Conservation (phyloP, 257 asterid genomes). For the Solanum chiquidenum region DNA sequence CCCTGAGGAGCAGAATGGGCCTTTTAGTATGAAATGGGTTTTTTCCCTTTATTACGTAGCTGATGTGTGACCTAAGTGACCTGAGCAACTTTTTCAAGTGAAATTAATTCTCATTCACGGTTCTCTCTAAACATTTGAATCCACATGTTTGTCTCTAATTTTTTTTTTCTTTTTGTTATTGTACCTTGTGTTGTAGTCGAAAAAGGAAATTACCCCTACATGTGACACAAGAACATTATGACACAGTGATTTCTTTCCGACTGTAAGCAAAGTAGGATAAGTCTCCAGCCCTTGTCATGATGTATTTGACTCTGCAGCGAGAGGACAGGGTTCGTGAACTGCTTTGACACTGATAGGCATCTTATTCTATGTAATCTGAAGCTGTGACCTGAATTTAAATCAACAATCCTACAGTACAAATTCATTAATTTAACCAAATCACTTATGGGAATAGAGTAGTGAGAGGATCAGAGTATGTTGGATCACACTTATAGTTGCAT, state of each 20-base stretch:
- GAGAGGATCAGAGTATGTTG: neutral
- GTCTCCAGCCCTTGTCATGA: neutral
- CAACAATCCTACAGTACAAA: neutral
- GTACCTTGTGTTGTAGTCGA: neutral
- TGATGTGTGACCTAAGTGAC: neutral
- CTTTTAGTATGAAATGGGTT: neutral
- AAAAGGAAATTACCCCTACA: neutral
- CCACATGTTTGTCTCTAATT: neutral
- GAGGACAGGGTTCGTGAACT: neutral
- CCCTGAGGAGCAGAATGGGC: neutral
- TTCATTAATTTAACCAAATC: neutral
- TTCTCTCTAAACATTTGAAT: neutral
- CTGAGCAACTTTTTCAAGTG: neutral
- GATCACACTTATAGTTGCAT: neutral
- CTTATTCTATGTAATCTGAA: neutral
- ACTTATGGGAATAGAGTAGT: neutral
- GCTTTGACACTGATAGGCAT: neutral
- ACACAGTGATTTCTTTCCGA: neutral
- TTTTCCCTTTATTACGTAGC: neutral
- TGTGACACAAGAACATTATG: neutral
- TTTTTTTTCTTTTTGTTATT: neutral
- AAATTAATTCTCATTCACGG: neutral
- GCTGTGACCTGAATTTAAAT: neutral
- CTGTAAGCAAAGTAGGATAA: neutral
- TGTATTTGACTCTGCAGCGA: neutral